A percentile compares a stretch with the other conserved stretches of the same genome.
Evolutionary conservation across 208 protist species (phyloP).

Genomic region (Crithidia expoeki): DNA sequence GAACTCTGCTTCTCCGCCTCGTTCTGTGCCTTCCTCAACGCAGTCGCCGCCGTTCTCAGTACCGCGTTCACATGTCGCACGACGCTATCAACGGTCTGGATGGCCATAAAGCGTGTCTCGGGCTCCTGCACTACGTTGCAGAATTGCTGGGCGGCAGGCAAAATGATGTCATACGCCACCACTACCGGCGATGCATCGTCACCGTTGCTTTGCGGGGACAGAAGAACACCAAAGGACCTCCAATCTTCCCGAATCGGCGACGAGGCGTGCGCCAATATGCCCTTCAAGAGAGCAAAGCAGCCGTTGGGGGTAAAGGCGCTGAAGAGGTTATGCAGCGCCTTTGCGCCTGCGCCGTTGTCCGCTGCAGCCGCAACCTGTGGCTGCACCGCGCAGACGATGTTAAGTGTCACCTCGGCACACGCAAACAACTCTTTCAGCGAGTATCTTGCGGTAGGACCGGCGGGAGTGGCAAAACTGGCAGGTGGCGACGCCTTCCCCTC

Average conservation of each 20-base stretch:
- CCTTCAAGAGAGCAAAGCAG: slow-evolving; percentile 84
- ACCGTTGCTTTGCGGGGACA: slow-evolving; percentile 22
- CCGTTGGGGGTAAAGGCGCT: slow-evolving; percentile 66
- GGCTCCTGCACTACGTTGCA: slow-evolving; percentile 65
- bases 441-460: not conserved
- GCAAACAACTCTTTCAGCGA: slow-evolving; percentile 23
- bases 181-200: slow-evolving; percentile 4
- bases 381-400: slow-evolving; percentile 21
- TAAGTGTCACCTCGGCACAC: slow-evolving; percentile 17
- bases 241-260: slow-evolving; percentile 48
- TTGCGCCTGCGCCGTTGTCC: slow-evolving; percentile 4
- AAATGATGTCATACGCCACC: slow-evolving; percentile 65
- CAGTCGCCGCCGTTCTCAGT: slow-evolving; percentile 25
- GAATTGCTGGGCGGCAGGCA: slow-evolving; percentile 59
- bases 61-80: slow-evolving; percentile 77
- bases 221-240: slow-evolving; percentile 47
- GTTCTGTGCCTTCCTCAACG: slow-evolving; percentile 6
- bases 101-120: slow-evolving; percentile 91
- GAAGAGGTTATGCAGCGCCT: slow-evolving; percentile 46
- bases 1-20: not conserved
- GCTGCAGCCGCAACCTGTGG: slow-evolving; percentile 10
- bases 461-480: not conserved
- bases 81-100: slow-evolving; percentile 85
- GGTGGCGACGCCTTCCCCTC: too few species aligned
- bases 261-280: slow-evolving; percentile 81